Evolutionary conservation across 495 filamentous ascomycete species (phyloP), one percentile per base, ranked within the genome.

Genomic region (Diplogelasinospora grovesii): DNA sequence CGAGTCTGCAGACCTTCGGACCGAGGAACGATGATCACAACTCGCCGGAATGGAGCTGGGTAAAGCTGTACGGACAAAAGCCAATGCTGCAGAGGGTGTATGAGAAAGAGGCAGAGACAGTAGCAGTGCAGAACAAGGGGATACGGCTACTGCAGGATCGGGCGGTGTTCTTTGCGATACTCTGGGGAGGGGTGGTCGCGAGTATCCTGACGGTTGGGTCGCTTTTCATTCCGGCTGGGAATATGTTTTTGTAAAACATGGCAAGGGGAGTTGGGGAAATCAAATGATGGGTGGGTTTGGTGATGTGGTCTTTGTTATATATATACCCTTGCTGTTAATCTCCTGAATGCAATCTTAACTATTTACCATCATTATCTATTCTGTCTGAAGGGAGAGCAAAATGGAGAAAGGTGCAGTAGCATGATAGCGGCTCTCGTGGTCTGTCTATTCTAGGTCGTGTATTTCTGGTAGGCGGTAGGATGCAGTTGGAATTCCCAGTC

Each of bases 91-190:
- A 74, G 25, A 83, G 75, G 61, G 52, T 85, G 35, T 81, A 83
- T 53, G 78, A 80, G 39, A n/a, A n/a, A n/a, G n/a, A n/a, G n/a
- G n/a, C n/a, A n/a, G 68, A 68, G 26, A 71, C 79, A 43, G 61
- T 77, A 24, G 77, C 70, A 63, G 74, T 81, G 31, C 66, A 78
- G 54, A 79, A 83, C 49, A 71, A 72, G 11, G 73, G 73, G 33
- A 52, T 86, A 33, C 67, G 73, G 23, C 64, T 77, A 59, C 69
- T 85, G 40, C 83, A 85, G 59, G 79, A 85, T 50, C 74, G 69
- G 11, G 77, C 75, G 33, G 75, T 82, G 30, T 44, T 79, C 16
- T 66, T 74, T 40, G 63, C 77, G 3, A 36, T 66, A 2, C 10
- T 68, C n/a, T 59, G 50, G 52, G 55, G 52, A 6, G 48, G 62